Conservation (phyloP, 1,284 basidiomycete species). For the Trichosporon ovoides region DNA sequence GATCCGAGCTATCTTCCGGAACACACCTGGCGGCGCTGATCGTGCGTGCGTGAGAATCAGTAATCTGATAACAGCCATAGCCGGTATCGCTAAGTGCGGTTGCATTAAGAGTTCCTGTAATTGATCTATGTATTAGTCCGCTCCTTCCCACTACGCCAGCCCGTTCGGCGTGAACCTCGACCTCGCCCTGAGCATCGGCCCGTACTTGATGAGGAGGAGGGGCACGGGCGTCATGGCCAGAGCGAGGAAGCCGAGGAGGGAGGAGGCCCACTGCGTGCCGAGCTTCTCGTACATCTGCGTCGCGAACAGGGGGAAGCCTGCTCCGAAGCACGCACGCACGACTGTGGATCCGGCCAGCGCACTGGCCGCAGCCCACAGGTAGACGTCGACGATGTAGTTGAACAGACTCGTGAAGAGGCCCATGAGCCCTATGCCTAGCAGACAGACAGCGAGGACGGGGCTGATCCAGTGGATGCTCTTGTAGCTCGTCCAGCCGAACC, state of each 20-base stretch:
- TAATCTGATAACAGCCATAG: no score
- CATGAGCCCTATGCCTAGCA: conserved; percentile 49
- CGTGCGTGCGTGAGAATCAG: no score
- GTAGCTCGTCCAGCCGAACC: conserved; percentile 51
- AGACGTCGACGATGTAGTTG: conserved; percentile 54
- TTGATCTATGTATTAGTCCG: neutral
- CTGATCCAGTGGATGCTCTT: conserved; percentile 49
- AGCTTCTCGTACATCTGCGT: conserved; percentile 53
- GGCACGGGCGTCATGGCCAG: conserved; percentile 47
- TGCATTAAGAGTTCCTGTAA: no score
- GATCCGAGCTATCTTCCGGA: no score
- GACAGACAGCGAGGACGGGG: conserved; percentile 49
- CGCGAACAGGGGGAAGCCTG: conserved; percentile 52
- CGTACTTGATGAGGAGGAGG: conserved; percentile 50
- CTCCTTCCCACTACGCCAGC: neutral
- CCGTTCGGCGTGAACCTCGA: conserved; percentile 44
- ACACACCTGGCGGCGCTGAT: no score
- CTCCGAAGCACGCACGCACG: conserved; percentile 52
- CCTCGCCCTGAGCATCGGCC: conserved; percentile 48
- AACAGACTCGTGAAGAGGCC: conserved; percentile 57
- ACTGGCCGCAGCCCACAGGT: conserved; percentile 53
- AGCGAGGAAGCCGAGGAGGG: conserved; percentile 45
- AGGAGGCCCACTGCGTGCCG: conserved; percentile 44
- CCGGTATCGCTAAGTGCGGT: no score
- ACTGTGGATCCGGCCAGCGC: conserved; percentile 54